Base-by-base conservation (phyloP, 441 rosid genomes). In the Erodium moschatum region DNA sequence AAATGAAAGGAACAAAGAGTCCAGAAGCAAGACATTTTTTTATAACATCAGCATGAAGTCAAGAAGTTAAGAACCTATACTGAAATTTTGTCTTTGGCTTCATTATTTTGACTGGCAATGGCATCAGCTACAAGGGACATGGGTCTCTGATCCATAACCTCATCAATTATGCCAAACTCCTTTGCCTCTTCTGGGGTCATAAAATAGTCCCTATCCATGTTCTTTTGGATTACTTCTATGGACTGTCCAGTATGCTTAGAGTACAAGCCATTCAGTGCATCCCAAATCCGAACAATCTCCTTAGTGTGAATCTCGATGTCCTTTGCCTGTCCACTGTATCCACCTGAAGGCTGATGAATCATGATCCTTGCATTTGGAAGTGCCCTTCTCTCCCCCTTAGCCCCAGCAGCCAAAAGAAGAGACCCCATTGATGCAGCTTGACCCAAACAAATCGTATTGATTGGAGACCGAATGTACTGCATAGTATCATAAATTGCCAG, bases 371-470 rank as follows among this genome's bases (percentile, higher is more conserved):
- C 90, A 74, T 94, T 90, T 19, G 99, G 99, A 15, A 91, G 90
- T 1, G 97, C 69, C 83, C 85, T 83, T 76, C 99, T 87, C 82
- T 92, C 92, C 5, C 96, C 97, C 79, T 85, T 89, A 60, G 93
- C 73, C 31, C 97, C 97, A 0, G 99, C 91, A 64, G 99, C 88
- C 78, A 95, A 78, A 21, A 95, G 95, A 27, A 95, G 38, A 68
- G 99, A 95, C 72, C 81, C 97, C 99, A 95, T 90, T 6, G 99
- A 95, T 35, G 99, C 99, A 74, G 99, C 97, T 75, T 91, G 97
- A 15, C 97, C 99, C 79, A 89, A 70, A 76, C 99, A 95, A 42
- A 88, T 88, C 20, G 99, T 94, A 73, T 81, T 88, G 61, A 94
- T 79, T 0, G 99, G 97, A 71, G 97, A 94, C 48, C 87, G 86